Evolutionary conservation across 805 yeast genomes (phyloP), one percentile per base, ranked within the genome.

Genomic region (Candida xiaguanensis): DNA sequence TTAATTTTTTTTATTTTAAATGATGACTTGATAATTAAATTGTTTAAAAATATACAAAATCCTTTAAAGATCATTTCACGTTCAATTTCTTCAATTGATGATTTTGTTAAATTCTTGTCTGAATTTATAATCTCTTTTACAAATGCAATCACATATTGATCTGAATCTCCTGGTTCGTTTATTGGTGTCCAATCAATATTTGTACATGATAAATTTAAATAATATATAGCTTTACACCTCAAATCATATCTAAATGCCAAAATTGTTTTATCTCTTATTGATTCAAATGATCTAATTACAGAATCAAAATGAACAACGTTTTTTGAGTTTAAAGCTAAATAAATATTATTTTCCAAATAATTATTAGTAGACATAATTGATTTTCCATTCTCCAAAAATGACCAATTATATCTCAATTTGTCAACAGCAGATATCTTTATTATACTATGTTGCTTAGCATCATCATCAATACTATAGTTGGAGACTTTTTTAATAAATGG

Each of bases 151-250:
- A 82, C 70, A 49, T 58, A 71, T 11, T 70, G 64, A 48, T 80
- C 87, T 5, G 81, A 71, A 46, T 80, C 85, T 9, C 80, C 82
- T 1, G 78, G 71, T 47, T 77, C 78, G 26, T 69, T 63, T 8
- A 57, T 56, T 15, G 75, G 74, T 48, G 68, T 63, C 77, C 81
- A 80, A 26, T 66, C 71, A 29, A 73, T 71, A 31, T 66, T 70
- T 26, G 55, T 53, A 46, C 74, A 69, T 33, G 82, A 73, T 30
- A 63, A 67, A 9, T 73, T 70, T 15, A 80, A 63, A 49, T 70
- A 72, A 55, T 74, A 76, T 14, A 79, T 66, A 3, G 74, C 67
- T 42, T 78, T 70, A 41, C 71, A 65, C 44, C 83, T 64, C 35
- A 80, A 55, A 48, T 81, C 85, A 42, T 75, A 75, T 28, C 88